These are phyloP conservation scores for Zymoseptoria pseudotritici DNA, from an alignment of 2,329 filamentous ascomycete species.

Conservation along the genomic window DNA sequence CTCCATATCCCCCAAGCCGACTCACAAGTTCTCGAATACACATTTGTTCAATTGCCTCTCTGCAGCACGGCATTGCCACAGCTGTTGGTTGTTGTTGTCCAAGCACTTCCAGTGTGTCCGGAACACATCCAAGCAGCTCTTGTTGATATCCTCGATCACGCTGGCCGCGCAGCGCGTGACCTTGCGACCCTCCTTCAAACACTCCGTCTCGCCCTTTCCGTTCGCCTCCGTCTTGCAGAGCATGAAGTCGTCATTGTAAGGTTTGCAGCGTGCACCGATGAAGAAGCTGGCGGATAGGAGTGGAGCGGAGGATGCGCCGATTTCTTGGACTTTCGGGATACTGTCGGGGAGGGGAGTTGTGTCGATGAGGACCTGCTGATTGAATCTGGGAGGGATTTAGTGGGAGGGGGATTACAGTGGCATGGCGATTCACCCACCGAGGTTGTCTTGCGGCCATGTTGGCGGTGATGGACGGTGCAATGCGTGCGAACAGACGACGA, in stretches of 20 bases:
- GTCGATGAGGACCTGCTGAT: constrained; percentile 87
- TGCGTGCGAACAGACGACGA: constrained; percentile 3
- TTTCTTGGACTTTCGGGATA: constrained; percentile 88
- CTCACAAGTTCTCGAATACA: constrained; percentile 91
- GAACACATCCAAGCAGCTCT: constrained; percentile 85
- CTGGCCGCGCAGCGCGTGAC: constrained; percentile 94
- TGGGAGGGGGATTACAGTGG: constrained; percentile 5
- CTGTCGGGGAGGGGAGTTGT: constrained; percentile 87
- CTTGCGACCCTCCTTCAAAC: constrained; percentile 90
- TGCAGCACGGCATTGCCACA: constrained; percentile 85
- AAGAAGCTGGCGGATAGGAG: constrained; percentile 90
- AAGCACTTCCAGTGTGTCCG: constrained; percentile 90
- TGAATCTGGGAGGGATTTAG: constrained; percentile 63
- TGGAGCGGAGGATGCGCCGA: constrained; percentile 87
- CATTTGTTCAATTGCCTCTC: constrained; percentile 93
- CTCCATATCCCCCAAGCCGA: constrained; percentile 14
- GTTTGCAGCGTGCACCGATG: constrained; percentile 88
- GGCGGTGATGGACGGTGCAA: constrained; percentile 22
- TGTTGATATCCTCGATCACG: constrained; percentile 96
- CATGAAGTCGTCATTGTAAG: constrained; percentile 99
- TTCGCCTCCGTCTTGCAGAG: constrained; percentile 95
- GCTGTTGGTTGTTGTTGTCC: constrained; percentile 94
- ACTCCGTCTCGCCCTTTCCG: constrained; percentile 85
- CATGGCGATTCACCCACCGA: constrained; percentile 38
- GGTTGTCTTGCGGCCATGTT: constrained; percentile 56